Evolutionary conservation across 2,329 filamentous ascomycete genomes (phyloP), one percentile per base, ranked within the genome.

Genomic region (Colletotrichum sp.): DNA sequence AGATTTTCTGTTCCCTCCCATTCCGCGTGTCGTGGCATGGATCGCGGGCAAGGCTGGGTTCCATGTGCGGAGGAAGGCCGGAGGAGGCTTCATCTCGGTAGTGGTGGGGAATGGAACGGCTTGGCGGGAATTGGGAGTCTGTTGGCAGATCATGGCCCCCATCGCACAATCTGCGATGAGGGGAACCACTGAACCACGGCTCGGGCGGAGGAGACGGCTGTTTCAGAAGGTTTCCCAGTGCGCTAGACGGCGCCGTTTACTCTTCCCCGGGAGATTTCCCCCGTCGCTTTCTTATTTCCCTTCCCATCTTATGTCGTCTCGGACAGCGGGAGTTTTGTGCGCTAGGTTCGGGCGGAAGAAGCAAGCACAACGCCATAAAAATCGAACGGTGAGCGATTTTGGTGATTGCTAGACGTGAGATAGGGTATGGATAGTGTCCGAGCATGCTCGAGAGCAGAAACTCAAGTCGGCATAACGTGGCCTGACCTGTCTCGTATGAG

Each of bases 1-100:
- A 64, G 30, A 58, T 69, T 70, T 61, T 43, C 24, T 52, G 43
- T 52, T 26, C 21, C 67, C 26, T 48, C 21, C n/a, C 28, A 21
- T 66, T 66, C 68, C 68, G 72, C 63, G 68, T 67, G 72, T 72
- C 36, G 24, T 38, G 15, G 38, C 72, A 75, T 72, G 72, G 69
- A 61, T 75, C 21, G 34, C 21, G 55, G 30, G 48, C 64, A 72
- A 71, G 72, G 72, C 61, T 74, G 71, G 57, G 28, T 52, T 52
- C 43, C 43, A 52, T 52, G 43, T 52, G 43, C 28, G 58, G 36
- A 28, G 38, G 68, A 65, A 48, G 58, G 15, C 58, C 58, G 15
- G 60, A 71, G 28, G 18, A 43, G 38, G 28, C 34, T 43, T 65
- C 38, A 71, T 71, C 68, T 71, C 68, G 68, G 68, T 71, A 71